phyloP scores from a whole-genome alignment of 2,329 filamentous ascomycete genomes.

The Leptographium procerum region DNA sequence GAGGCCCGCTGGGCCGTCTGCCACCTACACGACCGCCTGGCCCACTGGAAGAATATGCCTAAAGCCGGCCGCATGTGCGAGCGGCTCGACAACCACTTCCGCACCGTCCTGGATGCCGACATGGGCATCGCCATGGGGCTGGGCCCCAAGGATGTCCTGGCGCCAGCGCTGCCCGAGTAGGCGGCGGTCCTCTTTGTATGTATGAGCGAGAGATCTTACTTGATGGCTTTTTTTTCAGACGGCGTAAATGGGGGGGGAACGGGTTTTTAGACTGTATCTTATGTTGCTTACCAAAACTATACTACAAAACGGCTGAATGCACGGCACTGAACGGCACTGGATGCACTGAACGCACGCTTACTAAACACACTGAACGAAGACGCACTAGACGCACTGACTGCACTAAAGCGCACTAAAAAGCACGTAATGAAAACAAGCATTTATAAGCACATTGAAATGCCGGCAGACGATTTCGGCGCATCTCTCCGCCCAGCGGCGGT shows the following conservation, averaged over 20 bases:
- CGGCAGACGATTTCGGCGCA: not conserved
- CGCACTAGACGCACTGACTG: too few relatives aligned
- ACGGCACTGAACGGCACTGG: too few relatives aligned
- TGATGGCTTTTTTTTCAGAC: too few relatives aligned
- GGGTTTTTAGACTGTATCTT: too few relatives aligned
- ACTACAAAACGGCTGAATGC: too few relatives aligned
- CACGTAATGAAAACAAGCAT: too few relatives aligned
- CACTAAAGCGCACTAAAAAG: too few relatives aligned
- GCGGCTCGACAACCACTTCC: conserved; percentile 2
- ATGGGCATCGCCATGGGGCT: not conserved
- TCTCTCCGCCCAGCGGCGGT: not conserved
- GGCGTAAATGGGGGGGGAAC: not conserved
- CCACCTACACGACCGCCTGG: conserved; percentile 13
- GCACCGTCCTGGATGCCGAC: not conserved
- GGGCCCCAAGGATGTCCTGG: conserved; percentile 5
- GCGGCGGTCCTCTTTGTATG: too few relatives aligned
- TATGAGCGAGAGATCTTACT: too few relatives aligned
- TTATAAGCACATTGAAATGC: not conserved
- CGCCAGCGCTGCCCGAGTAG: not conserved
- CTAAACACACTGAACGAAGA: too few relatives aligned
- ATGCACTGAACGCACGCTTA: too few relatives aligned
- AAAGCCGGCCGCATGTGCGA: conserved; percentile 4
- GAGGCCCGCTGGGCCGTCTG: conserved; percentile 21
- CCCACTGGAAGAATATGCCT: conserved; percentile 5
- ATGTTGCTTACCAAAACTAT: too few relatives aligned